Evolutionary conservation across 768 basidiomycete species (phyloP).

Genomic region (Grammothele lineata): DNA sequence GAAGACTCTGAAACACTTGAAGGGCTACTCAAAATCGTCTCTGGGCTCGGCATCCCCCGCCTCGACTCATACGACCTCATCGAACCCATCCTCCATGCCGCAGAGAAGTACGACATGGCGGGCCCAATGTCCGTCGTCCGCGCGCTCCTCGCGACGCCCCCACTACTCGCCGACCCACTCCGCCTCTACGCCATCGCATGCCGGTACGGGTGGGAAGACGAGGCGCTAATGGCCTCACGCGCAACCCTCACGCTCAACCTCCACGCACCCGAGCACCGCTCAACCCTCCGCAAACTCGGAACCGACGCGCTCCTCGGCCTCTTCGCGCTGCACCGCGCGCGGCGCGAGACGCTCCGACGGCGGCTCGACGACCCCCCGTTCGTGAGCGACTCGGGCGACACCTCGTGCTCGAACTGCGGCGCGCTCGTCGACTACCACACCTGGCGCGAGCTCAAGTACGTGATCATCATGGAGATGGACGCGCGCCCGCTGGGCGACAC

Average conservation of each 20-base stretch:
- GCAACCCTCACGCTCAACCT: conserved; percentile 53
- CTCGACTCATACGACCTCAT: conserved; percentile 49
- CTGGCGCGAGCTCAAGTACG: conserved; percentile 62
- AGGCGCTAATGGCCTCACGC: conserved; percentile 49
- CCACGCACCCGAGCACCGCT: conserved; percentile 40
- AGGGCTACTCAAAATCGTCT: conserved; percentile 55
- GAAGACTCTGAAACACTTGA: conserved; percentile 55
- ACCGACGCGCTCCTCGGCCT: conserved; percentile 51
- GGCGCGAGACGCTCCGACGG: conserved; percentile 46
- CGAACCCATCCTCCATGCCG: conserved; percentile 55
- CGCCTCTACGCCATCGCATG: conserved; percentile 30
- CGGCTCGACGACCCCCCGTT: conserved; percentile 57
- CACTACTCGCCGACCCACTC: conserved; percentile 34
- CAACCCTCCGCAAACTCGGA: conserved; percentile 43
- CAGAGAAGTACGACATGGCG: conserved; percentile 70
- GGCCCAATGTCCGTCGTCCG: conserved; percentile 59
- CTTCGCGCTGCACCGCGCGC: conserved; percentile 47
- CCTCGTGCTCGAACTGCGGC: conserved; percentile 52
- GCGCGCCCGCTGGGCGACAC: conserved; percentile 56
- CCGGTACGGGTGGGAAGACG: conserved; percentile 56
- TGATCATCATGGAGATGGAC: conserved; percentile 55
- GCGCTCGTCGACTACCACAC: conserved; percentile 49
- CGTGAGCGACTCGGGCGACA: conserved; percentile 43
- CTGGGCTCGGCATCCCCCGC: conserved; percentile 48
- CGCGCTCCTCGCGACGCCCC: conserved; percentile 49